These are phyloP conservation scores for Tarenaya hassleriana DNA, from an alignment of 345 rosid species.

Conservation along the genomic window DNA sequence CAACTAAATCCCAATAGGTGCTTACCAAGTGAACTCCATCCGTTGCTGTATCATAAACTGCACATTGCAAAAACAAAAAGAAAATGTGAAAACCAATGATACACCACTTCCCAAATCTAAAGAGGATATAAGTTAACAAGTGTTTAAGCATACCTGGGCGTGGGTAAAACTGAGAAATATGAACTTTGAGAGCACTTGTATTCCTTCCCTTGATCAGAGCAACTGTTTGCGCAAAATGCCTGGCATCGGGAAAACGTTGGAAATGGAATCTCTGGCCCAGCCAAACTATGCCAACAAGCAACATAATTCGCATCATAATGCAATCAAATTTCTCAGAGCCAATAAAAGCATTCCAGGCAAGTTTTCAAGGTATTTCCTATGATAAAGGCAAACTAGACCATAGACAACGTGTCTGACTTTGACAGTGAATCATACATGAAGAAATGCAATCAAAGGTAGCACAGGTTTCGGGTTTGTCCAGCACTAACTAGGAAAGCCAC, in stretches of 20 bases:
- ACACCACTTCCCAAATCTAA: not conserved
- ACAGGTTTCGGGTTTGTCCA: slow-evolving; percentile 9
- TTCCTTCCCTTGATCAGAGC: slow-evolving; percentile 55
- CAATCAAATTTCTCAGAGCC: not conserved
- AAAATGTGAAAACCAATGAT: not conserved
- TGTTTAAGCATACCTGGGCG: slow-evolving; percentile 54
- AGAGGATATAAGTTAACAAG: not conserved
- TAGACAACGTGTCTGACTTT: no score
- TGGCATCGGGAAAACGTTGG: slow-evolving; percentile 25
- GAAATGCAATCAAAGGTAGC: not conserved
- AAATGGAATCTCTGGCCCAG: slow-evolving; percentile 5
- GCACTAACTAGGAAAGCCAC: slow-evolving; percentile 93
- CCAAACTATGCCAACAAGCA: not conserved
- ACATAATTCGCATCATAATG: not conserved
- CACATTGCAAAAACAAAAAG: not conserved
- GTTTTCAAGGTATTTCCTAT: not conserved
- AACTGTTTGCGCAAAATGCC: slow-evolving; percentile 79
- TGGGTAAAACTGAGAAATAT: slow-evolving; percentile 96
- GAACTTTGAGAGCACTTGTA: slow-evolving; percentile 88
- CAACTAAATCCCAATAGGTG: no score
- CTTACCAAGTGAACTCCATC: no score
- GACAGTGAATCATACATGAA: no score
- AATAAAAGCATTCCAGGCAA: not conserved
- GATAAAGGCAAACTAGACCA: no score
- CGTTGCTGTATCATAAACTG: slow-evolving; percentile 12